Conservation (phyloP, 2,329 filamentous ascomycete genomes). For the Aurifilum marmelostoma region DNA sequence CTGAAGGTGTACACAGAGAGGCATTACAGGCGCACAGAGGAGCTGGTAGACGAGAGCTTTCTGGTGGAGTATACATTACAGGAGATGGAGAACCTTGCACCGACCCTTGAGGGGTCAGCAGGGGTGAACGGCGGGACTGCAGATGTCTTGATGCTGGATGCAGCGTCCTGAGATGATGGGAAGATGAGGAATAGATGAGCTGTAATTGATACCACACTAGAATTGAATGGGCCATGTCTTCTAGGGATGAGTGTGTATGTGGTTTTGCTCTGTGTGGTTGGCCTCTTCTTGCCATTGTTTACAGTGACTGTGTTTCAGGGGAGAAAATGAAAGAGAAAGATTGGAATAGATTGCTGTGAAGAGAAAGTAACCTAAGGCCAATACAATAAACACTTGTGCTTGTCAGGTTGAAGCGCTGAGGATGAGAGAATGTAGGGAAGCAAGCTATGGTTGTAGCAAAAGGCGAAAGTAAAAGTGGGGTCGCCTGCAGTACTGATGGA, state of each 20-base stretch:
- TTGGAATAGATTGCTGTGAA: not conserved
- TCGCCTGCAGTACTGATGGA: constrained; percentile 17
- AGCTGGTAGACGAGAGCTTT: constrained; percentile 91
- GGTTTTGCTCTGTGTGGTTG: not conserved
- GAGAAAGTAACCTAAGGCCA: not conserved
- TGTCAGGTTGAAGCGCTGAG: not conserved
- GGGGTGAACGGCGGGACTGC: constrained; percentile 27
- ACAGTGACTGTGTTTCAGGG: not conserved
- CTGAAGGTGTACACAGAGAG: constrained; percentile 88
- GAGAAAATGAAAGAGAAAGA: not conserved
- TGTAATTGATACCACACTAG: not conserved
- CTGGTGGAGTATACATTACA: constrained; percentile 89
- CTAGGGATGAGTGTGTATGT: not conserved
- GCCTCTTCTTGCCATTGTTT: not conserved
- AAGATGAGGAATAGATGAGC: not conserved
- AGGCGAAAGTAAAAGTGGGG: constrained; percentile 20
- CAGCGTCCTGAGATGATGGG: constrained; percentile 21
- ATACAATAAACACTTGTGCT: not conserved
- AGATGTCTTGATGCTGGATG: constrained; percentile 37
- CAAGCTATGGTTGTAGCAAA: constrained; percentile 23
- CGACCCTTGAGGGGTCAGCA: constrained; percentile 38
- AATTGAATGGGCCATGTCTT: not conserved
- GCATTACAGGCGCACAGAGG: constrained; percentile 88
- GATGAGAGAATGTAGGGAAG: constrained; percentile 4
- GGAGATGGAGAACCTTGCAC: constrained; percentile 81